Evolutionary conservation across 1,284 basidiomycete genomes (phyloP), one percentile per base, ranked within the genome.

Genomic region (Pholiota adiposa): DNA sequence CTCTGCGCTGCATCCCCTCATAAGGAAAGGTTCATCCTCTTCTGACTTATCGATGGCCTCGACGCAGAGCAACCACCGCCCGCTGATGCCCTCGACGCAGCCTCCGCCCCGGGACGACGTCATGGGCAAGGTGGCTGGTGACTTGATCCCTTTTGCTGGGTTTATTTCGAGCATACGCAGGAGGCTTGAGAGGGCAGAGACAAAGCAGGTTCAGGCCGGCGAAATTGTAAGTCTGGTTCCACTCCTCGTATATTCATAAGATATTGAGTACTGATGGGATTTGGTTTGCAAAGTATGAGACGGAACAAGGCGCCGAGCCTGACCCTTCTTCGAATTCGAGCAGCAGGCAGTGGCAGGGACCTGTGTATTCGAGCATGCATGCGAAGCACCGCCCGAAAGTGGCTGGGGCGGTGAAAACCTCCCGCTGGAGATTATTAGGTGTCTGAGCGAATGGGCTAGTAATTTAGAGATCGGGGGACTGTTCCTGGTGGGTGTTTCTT

Each of bases 391-490:
- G 71, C 5, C 72, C 74, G 4, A 65, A 63, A 8, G 65, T 74
- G 19, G 72, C 72, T 54, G 72, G 70, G 71, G 67, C 21, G 72
- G 77, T 25, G 72, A 77, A 51, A 79, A 79, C 61, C 69, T 80
- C 14, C 86, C 86, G 9, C 68, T 87, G 19, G 82, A 85, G 59
- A 77, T 88, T 51, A 49, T 87, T 54, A 70, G 81, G 14, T 79
- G 77, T 62, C 64, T 89, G 52, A 85, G 83, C 64, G 79, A 85
- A 56, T 88, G 86, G 86, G 70, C 81, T 54, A 81, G 79, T 58
- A 77, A 82, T 16, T 70, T 88, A 43, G 86, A 88, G 82, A 82
- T 63, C 75, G 86, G 51, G 78, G 77, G 4, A 81, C 78, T 18
- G 81, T 84, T 23, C 79, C 83, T 31, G 83, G 83, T 81, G 46